Evolutionary conservation across 2,329 filamentous ascomycete genomes (phyloP).

Genomic region (Venturia nashicola): DNA sequence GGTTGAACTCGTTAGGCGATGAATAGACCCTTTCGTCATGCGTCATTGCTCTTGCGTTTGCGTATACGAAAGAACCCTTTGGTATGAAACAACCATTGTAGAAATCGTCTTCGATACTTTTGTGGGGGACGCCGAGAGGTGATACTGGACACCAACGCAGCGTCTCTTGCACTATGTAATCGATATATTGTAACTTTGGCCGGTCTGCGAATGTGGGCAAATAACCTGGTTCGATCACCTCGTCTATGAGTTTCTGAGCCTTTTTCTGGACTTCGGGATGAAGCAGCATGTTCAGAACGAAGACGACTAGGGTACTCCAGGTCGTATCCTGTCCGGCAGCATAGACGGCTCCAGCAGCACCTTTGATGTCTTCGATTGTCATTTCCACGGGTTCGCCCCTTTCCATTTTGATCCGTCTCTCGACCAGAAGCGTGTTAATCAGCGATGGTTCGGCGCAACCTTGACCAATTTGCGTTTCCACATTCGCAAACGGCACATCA

Average conservation of each 20-base stretch:
- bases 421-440: slow-evolving; percentile 19
- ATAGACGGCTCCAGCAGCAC: slow-evolving; percentile 36
- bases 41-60: slow-evolving; percentile 27
- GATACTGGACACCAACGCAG: slow-evolving; percentile 27
- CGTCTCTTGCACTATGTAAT: slow-evolving; percentile 26
- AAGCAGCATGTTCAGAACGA: slow-evolving; percentile 41
- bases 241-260: slow-evolving; percentile 35
- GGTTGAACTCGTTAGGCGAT: slow-evolving; percentile 28
- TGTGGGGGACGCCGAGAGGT: slow-evolving; percentile 22
- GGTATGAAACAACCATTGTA: slow-evolving; percentile 29
- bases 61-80: slow-evolving; percentile 24
- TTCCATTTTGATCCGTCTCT: slow-evolving; percentile 18
- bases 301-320: slow-evolving; percentile 31
- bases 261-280: slow-evolving; percentile 35
- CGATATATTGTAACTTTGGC: slow-evolving; percentile 25
- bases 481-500: slow-evolving; percentile 28
- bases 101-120: slow-evolving; percentile 20
- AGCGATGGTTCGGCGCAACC: slow-evolving; percentile 21
- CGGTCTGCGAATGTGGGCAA: slow-evolving; percentile 37
- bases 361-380: slow-evolving; percentile 35
- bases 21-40: slow-evolving; percentile 27
- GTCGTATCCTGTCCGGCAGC: slow-evolving; percentile 37
- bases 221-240: slow-evolving; percentile 32
- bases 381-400: slow-evolving; percentile 21
- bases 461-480: slow-evolving; percentile 19